Evolutionary conservation across 2,329 filamentous ascomycete species (phyloP).

Genomic region (Fusarium mexicanum): DNA sequence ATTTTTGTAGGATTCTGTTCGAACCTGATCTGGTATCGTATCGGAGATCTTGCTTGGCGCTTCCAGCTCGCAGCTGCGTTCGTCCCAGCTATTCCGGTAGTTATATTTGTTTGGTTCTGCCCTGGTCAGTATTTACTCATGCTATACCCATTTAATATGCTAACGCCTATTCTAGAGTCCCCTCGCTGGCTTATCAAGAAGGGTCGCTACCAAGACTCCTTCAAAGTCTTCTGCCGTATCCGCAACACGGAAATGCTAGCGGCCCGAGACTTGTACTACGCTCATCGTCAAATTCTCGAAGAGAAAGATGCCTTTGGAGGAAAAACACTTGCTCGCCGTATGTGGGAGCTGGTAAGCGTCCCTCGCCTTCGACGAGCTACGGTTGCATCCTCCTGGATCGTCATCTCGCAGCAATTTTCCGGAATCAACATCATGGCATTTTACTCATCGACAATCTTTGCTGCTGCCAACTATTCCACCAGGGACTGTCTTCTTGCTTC

Average conservation of each 20-base stretch:
- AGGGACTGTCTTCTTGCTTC: slow-evolving; percentile 58
- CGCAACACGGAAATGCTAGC: slow-evolving; percentile 68
- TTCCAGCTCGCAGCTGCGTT: slow-evolving; percentile 71
- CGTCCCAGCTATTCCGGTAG: slow-evolving; percentile 68
- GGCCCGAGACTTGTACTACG: slow-evolving; percentile 68
- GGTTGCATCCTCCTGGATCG: slow-evolving; percentile 43
- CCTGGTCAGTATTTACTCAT: slow-evolving; percentile 55
- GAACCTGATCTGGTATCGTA: slow-evolving; percentile 69
- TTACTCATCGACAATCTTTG: slow-evolving; percentile 61
- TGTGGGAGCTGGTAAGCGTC: slow-evolving; percentile 59
- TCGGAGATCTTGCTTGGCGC: slow-evolving; percentile 67
- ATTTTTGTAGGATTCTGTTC: slow-evolving; percentile 74
- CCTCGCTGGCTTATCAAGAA: slow-evolving; percentile 74
- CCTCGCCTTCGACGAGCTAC: slow-evolving; percentile 58
- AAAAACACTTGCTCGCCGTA: slow-evolving; percentile 48
- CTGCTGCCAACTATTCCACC: slow-evolving; percentile 54
- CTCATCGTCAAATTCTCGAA: slow-evolving; percentile 48
- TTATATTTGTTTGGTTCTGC: slow-evolving; percentile 65
- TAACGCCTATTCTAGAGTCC: slow-evolving; percentile 54
- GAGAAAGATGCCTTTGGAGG: slow-evolving; percentile 49
- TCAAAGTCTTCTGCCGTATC: slow-evolving; percentile 62
- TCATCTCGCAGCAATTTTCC: slow-evolving; percentile 45
- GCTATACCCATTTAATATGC: rapidly evolving
- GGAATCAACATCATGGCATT: slow-evolving; percentile 54
- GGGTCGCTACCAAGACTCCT: slow-evolving; percentile 62